Evolutionary conservation across 2,329 filamentous ascomycete species (phyloP), one percentile per base, ranked within the genome.

Genomic region (Arthroderma sp.): DNA sequence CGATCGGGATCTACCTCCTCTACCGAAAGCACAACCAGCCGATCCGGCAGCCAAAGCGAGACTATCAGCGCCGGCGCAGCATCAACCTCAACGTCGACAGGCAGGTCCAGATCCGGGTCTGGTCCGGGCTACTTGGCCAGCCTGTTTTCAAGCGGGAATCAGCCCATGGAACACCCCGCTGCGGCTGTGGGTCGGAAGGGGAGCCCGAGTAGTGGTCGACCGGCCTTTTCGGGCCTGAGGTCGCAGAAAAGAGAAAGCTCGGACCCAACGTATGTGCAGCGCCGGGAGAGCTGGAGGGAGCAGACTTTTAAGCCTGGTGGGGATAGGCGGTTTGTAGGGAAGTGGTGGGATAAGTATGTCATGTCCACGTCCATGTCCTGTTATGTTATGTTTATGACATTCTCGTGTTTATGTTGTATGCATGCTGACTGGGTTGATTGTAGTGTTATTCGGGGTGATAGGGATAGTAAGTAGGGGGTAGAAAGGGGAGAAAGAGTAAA

Each of bases 211-310:
- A 54, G 11, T 42, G 10, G 29, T 4, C 3, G 40, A 40, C 6
- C 44, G 42, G 44, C 29, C 11, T 66, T 64, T 50, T 50, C 58
- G 3, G 61, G 62, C 29, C 56, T 72, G 48, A 61, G 62, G 4
- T 60, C 57, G 29, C 67, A 69, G 55, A 72, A 72, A 50, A 61
- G 69, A 7, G 62, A 63, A 34, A 60, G 56, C 1, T 46, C 44
- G 6, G 66, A 70, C 51, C 56, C 61, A 0, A 50, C 52, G 2
- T 53, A 63, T 36, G 51, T 55, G 5, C 59, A 57, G 2, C 57
- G 69, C 38, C 55, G 66, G 31, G 54, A 61, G 22, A 69, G 64
- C 48, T 72, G 65, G 56, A 60, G 59, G 42, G 69, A 72, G n/a
- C 66, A 70, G 58, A 54, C 57, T 43, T 41, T 45, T 8, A 42